Evolutionary conservation across 352 stramenopile genomes (phyloP).

Genomic region (Phytophthora idaei): DNA sequence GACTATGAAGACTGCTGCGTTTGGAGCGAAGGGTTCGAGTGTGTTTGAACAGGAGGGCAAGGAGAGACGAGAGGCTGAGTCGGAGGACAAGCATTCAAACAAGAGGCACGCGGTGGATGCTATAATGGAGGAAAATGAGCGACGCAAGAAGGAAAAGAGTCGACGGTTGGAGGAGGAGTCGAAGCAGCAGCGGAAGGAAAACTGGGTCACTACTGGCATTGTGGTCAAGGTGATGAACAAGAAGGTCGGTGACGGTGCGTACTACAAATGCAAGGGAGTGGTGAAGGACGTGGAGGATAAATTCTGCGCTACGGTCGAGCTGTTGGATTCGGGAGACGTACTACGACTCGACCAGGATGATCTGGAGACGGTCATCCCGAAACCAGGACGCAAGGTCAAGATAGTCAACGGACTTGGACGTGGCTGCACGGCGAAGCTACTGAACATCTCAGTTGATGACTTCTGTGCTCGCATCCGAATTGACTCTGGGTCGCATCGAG

Average conservation of each 20-base stretch:
- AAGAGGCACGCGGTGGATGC: conserved; percentile 46
- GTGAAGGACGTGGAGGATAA: conserved; percentile 80
- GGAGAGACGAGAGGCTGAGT: neutral
- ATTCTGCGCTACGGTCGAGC: conserved; percentile 82
- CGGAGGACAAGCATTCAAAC: neutral
- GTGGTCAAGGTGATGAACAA: conserved; percentile 96
- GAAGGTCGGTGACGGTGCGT: conserved; percentile 84
- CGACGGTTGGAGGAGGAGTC: conserved; percentile 48
- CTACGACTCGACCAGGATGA: conserved; percentile 89
- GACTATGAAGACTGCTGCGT: neutral
- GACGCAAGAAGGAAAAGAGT: conserved; percentile 41
- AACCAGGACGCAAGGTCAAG: conserved; percentile 67
- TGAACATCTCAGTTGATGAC: conserved; percentile 74
- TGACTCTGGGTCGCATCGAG: conserved; percentile 61
- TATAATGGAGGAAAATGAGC: conserved; percentile 71
- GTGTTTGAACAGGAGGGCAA: conserved; percentile 21
- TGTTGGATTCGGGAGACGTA: conserved; percentile 83
- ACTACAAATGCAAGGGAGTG: conserved; percentile 91
- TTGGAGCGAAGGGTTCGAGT: conserved; percentile 7
- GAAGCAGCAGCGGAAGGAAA: conserved; percentile 65
- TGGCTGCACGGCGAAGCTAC: conserved; percentile 59
- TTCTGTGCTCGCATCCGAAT: conserved; percentile 75
- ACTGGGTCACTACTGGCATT: conserved; percentile 93
- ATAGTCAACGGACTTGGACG: conserved; percentile 79
- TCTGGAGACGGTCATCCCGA: conserved; percentile 90